Evolutionary conservation across 2,329 filamentous ascomycete genomes (phyloP), one percentile per base, ranked within the genome.

Genomic region (Sporothrix luriei): DNA sequence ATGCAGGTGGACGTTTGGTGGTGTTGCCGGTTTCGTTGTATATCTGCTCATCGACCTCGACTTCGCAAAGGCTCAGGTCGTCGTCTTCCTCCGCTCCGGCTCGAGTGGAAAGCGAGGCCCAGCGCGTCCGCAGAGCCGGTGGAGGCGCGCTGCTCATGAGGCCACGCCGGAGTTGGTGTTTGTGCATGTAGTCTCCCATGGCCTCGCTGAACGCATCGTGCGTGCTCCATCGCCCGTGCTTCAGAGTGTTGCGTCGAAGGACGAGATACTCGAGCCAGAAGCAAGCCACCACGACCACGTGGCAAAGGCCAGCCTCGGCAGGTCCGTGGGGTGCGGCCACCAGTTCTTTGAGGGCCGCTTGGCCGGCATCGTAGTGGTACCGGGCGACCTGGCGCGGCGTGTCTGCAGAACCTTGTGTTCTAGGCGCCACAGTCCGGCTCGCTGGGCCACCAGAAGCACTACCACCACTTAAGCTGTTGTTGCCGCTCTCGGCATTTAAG

Each of bases 261-360:
- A 67, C 29, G 49, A 67, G 65, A 38, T 67, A 67, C 29, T 67
- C 65, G n/a, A 67, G 65, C 65, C 65, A 67, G 49, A 67, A 67
- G 33, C 65, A 67, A 6, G 65, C 65, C n/a, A 67, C 51, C 3
- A 67, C 65, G 14, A 55, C 21, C 11, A 67, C 65, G 21, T 67
- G 65, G 49, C 46, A 67, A 33, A 67, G 65, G 5, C n/a, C 49
- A 14, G 65, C 51, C 1, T 67, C 65, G 13, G 29, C 14, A n/a
- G 49, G 13, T 0, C 65, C 49, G 4, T 2, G 65, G n/a, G 48
- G 46, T 4, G 62, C 62, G 6, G 16, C 49, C 3, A 33, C 49
- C 14, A 67, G 21, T 10, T 67, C 65, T 7, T 55, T 46, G 4
- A 67, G 49, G 1, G 65, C 65, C 4, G 65, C 51, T 24, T 67